phyloP scores from a whole-genome alignment of 2,329 filamentous ascomycete species.

The Aspergillus sp. region DNA sequence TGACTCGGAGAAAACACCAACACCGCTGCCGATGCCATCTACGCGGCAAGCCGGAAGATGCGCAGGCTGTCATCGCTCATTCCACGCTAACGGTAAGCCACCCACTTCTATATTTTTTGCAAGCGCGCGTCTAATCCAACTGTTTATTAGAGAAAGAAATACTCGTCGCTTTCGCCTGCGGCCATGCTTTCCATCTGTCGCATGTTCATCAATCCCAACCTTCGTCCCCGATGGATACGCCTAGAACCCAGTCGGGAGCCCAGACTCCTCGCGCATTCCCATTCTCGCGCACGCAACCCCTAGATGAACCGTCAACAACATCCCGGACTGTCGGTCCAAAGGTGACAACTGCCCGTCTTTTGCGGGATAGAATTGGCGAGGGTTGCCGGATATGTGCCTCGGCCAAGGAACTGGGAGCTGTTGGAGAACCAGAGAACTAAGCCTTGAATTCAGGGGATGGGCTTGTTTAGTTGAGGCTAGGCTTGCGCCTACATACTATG shows the following conservation, averaged over 20 bases:
- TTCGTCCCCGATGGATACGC: constrained; percentile 21
- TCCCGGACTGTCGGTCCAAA: constrained; percentile 73
- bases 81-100: constrained; percentile 38
- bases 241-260: constrained; percentile 19
- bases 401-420: constrained; percentile 34
- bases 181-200: constrained; percentile 66
- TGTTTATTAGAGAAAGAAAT: constrained; percentile 50
- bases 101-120: not conserved
- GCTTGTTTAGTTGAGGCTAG: not conserved
- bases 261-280: constrained; percentile 25
- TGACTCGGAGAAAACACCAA: constrained; percentile 18
- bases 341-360: constrained; percentile 78
- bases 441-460: not conserved
- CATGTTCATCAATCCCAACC: constrained; percentile 52
- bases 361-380: constrained; percentile 66
- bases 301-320: constrained; percentile 30
- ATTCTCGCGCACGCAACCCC: constrained; percentile 13
- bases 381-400: constrained; percentile 42
- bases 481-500: not conserved
- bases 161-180: constrained; percentile 67
- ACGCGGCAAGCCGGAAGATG: constrained; percentile 31
- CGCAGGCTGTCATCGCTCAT: constrained; percentile 39
- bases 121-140: not conserved
- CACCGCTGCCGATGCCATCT: constrained; percentile 2
- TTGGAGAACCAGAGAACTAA: constrained; percentile 22